These are phyloP conservation scores for Mortierella hygrophila DNA, from an alignment of 192 early-diverging fungal species.

Conservation along the genomic window DNA sequence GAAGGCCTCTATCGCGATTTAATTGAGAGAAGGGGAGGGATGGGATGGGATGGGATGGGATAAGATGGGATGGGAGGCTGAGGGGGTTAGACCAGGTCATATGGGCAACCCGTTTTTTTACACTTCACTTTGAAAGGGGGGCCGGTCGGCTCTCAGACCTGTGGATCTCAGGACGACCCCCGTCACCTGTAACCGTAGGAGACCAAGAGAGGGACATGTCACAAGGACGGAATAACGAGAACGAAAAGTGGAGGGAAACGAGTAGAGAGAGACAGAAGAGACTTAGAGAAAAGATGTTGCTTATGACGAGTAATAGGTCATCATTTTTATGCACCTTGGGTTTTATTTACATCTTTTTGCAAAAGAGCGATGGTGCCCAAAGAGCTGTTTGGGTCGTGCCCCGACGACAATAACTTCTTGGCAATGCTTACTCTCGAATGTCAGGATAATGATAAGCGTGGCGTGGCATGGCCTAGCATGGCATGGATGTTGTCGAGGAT, in stretches of 20 bases:
- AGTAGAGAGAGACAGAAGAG: background rate
- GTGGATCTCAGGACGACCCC: no score
- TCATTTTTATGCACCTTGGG: background rate
- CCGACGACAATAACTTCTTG: background rate
- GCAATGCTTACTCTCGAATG: background rate
- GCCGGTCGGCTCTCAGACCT: slow-evolving; percentile 4
- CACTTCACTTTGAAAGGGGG: slow-evolving; percentile 6
- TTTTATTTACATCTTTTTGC: background rate
- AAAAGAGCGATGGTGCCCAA: background rate
- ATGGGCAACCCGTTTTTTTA: slow-evolving; percentile 14
- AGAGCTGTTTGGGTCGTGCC: background rate
- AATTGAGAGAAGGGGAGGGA: slow-evolving; percentile 20
- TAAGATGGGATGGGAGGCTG: background rate
- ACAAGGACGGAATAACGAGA: background rate
- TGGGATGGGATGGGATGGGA: slow-evolving; percentile 8
- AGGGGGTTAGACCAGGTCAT: slow-evolving; percentile 10
- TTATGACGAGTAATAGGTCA: background rate
- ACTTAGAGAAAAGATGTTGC: background rate
- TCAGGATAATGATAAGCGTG: background rate
- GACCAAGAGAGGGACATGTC: slow-evolving; percentile 4
- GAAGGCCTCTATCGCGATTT: background rate
- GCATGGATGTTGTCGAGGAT: background rate
- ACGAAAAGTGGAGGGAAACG: slow-evolving; percentile 25
- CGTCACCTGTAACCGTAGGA: slow-evolving; percentile 6
- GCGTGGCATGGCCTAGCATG: background rate